Conservation (phyloP, 2,329 filamentous ascomycete species). For the Calonectria pseudoturangicola region DNA sequence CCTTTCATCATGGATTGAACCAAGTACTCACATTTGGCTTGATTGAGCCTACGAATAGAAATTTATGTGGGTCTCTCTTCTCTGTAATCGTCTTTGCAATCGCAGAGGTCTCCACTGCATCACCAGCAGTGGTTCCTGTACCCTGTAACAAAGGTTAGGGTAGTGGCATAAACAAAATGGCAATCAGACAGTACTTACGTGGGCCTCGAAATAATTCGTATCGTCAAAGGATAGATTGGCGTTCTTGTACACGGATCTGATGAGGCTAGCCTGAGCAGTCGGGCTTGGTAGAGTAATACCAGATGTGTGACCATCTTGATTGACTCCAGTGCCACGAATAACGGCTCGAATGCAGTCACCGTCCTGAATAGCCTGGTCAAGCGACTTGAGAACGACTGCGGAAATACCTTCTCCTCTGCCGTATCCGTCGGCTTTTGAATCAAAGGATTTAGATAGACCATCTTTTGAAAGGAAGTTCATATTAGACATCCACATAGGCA, state of each 20-base stretch:
- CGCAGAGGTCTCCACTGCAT: constrained; percentile 6
- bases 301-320: background rate
- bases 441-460: background rate
- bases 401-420: constrained; percentile 10
- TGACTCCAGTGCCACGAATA: background rate
- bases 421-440: background rate
- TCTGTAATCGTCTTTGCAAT: constrained; percentile 43
- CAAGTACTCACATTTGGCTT: constrained; percentile 44
- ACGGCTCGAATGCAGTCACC: constrained; percentile 46
- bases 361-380: background rate
- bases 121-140: background rate
- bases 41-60: constrained; percentile 52
- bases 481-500: background rate
- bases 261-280: constrained; percentile 59
- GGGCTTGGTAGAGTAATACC: constrained; percentile 69
- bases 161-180: too few relatives aligned
- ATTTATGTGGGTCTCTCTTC: background rate
- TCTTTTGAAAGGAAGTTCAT: background rate
- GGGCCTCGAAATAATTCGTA: constrained; percentile 38
- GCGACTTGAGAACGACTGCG: background rate
- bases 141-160: background rate
- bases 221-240: constrained; percentile 58
- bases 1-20: background rate
- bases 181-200: background rate
- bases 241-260: background rate